Evolutionary conservation across 1,284 basidiomycete genomes (phyloP), one percentile per base, ranked within the genome.

Genomic region (Sporisorium graminicola): DNA sequence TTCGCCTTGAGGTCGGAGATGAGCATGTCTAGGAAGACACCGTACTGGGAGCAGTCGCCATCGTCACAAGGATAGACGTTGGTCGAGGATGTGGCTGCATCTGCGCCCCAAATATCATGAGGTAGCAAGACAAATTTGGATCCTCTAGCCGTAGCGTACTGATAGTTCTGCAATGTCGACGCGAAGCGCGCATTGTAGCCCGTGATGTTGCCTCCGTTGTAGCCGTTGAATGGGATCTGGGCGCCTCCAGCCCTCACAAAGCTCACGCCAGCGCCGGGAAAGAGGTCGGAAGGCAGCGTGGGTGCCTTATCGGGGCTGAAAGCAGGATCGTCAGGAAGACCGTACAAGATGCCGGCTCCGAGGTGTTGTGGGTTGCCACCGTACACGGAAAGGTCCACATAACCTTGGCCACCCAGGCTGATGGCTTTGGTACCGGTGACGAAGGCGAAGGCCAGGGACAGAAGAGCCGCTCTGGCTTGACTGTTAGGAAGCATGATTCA

Each of bases 1-100:
- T 62, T 62, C 18, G 52, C 26, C 33, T 47, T 46, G 33, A 62
- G 44, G 20, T 62, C 60, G 16, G 60, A 54, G 46, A 62, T 62
- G 20, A 62, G 43, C 33, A 33, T 29, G 12, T 62, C 51, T 8
- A 62, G 31, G 44, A 62, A 62, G 5, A 10, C 8, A 44, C 52
- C 52, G 26, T 55, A 55, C 8, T 29, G 33, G 2, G 51, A 29
- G 44, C 60, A 62, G 24, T 62, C 51, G n/a, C 29, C 20, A 26
- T 50, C 43, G 44, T 62, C 60, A 22, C 60, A 54, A 16, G 60
- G 60, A 27, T 37, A 54, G 27, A 51, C 40, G 29, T 46, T 53
- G 51, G 40, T 46, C 5, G 58, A 35, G 20, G 29, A 10, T 7
- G 27, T 52, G 26, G 43, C 29, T 22, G 31, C 42, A 29, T 62